These are phyloP conservation scores for Dryas octopetala DNA, from an alignment of 306 rosid genomes.

Conservation along the genomic window DNA sequence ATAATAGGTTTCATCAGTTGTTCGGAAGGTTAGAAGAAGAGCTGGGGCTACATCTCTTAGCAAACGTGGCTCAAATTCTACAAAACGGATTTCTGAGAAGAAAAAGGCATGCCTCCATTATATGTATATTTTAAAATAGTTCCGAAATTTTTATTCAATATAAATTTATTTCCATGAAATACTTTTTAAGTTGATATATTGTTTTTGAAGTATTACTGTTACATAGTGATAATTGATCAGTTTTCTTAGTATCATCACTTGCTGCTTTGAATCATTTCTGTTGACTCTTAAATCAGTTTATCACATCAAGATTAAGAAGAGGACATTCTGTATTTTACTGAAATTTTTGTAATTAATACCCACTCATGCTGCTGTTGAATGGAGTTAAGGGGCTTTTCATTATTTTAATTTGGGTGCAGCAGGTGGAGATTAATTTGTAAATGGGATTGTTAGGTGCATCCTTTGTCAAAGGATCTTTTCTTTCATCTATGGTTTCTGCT, in stretches of 20 bases:
- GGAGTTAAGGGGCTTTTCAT: not conserved
- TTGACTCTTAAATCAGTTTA: not conserved
- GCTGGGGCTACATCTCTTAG: constrained; percentile 49
- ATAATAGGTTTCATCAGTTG: constrained; percentile 63
- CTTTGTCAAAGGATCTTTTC: not conserved
- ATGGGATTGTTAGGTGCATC: not conserved
- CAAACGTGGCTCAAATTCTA: constrained; percentile 51
- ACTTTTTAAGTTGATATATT: not conserved
- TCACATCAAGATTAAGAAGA: not conserved
- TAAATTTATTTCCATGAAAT: not conserved
- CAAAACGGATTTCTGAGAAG: constrained; percentile 73
- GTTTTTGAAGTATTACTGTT: too few species aligned
- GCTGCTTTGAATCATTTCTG: not conserved
- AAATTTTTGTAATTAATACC: not conserved
- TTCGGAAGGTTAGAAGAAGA: constrained; percentile 73
- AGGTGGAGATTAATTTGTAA: constrained; percentile 1
- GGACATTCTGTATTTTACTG: not conserved
- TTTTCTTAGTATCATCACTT: not conserved
- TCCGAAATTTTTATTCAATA: not conserved
- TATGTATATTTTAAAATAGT: not conserved
- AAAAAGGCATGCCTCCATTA: constrained; percentile 53
- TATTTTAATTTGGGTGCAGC: not conserved
- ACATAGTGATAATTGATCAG: not conserved
- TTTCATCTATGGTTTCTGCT: not conserved
- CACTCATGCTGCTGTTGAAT: not conserved